A percentile compares a stretch with the other conserved stretches of the same genome.
phyloP scores from a whole-genome alignment of 2,329 filamentous ascomycete genomes.

The Septoria linicola region DNA sequence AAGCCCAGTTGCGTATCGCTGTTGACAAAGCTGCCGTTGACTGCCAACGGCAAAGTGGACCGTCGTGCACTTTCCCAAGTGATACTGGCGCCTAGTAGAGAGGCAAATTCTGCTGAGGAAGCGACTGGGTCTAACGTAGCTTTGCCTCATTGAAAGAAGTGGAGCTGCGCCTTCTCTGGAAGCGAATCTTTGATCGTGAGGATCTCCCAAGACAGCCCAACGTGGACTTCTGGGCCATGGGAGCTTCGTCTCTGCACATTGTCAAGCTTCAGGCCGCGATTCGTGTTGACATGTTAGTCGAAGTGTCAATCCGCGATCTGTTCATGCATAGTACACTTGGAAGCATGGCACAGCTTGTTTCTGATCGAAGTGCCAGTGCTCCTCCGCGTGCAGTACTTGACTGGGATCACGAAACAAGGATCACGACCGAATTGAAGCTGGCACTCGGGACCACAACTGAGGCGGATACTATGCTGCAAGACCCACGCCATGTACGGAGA shows the following conservation, averaged over 20 bases:
- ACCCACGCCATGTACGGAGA: neutral
- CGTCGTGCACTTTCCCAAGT: constrained; percentile 28
- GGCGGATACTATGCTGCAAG: no score
- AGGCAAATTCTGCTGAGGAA: no score
- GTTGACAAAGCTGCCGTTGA: constrained; percentile 34
- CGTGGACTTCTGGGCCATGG: constrained; percentile 46
- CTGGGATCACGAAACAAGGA: constrained; percentile 44
- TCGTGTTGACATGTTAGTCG: constrained; percentile 34
- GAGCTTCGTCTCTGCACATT: constrained; percentile 46
- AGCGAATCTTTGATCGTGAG: constrained; percentile 14
- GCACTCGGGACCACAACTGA: constrained; percentile 3
- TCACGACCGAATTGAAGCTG: constrained; percentile 10
- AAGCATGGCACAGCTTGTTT: constrained; percentile 42
- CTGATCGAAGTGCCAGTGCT: constrained; percentile 12
- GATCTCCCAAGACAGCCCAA: constrained; percentile 20
- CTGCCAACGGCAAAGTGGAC: constrained; percentile 35
- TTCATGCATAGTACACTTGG: constrained; percentile 42
- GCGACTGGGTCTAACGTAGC: no score
- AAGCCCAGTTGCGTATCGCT: constrained; percentile 35
- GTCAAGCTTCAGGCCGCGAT: constrained; percentile 43
- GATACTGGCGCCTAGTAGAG: constrained; percentile 25
- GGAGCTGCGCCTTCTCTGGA: constrained; percentile 23
- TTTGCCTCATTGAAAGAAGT: constrained; percentile 19
- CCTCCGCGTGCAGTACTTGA: constrained; percentile 33
- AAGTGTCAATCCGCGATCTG: constrained; percentile 40